A percentile compares a stretch with the other conserved stretches of the same genome.
Evolutionary conservation across 179 eudicot genomes (phyloP).

Genomic region (Beta lomatogona): DNA sequence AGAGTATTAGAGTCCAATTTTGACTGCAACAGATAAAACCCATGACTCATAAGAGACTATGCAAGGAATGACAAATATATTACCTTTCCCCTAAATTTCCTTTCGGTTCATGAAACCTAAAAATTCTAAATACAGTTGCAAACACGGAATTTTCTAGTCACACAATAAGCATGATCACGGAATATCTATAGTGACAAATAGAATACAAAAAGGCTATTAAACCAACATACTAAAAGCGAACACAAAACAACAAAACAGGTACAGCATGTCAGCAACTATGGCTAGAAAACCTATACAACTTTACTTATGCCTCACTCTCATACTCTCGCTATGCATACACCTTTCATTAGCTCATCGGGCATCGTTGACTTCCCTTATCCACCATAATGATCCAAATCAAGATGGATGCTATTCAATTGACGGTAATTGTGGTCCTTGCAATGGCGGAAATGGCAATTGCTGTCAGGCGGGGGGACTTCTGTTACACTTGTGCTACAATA

Average conservation of each 20-base stretch:
- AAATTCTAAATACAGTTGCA: too few species aligned
- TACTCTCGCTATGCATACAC: neutral
- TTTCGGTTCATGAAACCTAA: too few species aligned
- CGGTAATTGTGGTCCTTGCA: neutral
- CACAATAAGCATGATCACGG: neutral
- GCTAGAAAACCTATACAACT: neutral
- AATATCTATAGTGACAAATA: neutral
- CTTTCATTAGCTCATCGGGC: neutral
- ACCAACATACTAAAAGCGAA: neutral
- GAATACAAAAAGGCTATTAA: too few species aligned
- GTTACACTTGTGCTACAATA: slow-evolving; percentile 1
- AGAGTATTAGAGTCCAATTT: too few species aligned
- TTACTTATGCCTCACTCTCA: neutral
- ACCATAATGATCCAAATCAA: neutral
- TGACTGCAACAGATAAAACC: too few species aligned
- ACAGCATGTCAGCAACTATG: neutral
- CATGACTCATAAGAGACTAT: too few species aligned
- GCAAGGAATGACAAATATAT: too few species aligned
- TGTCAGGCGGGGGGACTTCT: neutral
- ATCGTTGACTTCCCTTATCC: neutral
- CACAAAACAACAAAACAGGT: neutral
- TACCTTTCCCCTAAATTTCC: too few species aligned
- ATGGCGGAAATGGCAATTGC: neutral
- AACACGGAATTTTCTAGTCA: too few species aligned
- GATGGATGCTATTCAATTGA: neutral